Evolutionary conservation across 2,329 filamentous ascomycete genomes (phyloP), one percentile per base, ranked within the genome.

Genomic region (Rutstroemia sp.): DNA sequence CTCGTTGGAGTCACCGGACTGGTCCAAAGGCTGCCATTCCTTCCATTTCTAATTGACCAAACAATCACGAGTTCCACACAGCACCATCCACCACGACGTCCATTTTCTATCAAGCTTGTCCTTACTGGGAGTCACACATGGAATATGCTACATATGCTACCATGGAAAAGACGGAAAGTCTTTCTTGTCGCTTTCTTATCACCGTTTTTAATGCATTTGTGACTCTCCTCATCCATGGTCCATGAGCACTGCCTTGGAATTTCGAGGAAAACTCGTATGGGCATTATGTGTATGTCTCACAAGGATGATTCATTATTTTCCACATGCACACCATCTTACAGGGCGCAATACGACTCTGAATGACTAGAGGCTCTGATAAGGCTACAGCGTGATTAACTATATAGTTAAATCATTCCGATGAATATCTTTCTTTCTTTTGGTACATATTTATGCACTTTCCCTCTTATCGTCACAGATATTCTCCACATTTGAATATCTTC

Each of bases 151-250:
- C 30, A 36, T 23, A 23, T 12, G 25, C 19, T 34, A 14, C 30
- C 3, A 34, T 34, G 9, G 10, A 14, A 34, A 34, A 10, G 4
- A 19, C 17, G 10, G 9, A 42, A 42, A 42, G n/a, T 42, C 30
- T 49, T 53, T 42, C 1, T 90, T 96, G 70, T 48, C 17, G 42
- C 51, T 19, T 39, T 48, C 44, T 36, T 42, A 8, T 14, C 44
- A 27, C 2, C 12, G 7, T 12, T 44, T 50, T 50, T 19, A 23
- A 23, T 16, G 12, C 19, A 48, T 54, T 56, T 16, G 30, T 34
- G 30, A 34, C 30, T 14, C 36, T 23, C 47, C 48, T 45, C 19
- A 44, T 55, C 25, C 34, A 51, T 4, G 7, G 45, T 46, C 56
- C 34, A 44, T 55, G 47, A 54, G 48, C 16, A 19, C 39, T 42